Base-by-base conservation (phyloP, 2,329 filamentous ascomycete genomes). In the Ascochyta clinopodiicola region DNA sequence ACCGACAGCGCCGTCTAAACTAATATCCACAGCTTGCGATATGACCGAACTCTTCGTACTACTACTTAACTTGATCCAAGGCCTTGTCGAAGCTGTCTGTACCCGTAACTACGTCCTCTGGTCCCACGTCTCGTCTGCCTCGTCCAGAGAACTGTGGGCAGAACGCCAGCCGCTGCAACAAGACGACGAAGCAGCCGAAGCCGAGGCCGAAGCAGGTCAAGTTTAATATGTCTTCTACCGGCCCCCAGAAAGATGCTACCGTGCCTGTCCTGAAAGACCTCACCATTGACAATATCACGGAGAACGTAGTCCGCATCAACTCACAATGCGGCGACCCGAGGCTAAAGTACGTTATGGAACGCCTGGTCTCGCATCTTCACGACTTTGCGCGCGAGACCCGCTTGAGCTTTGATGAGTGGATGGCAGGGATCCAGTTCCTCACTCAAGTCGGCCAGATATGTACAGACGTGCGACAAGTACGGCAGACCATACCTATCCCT, bases 381-480 rank as follows among this genome's bases (percentile, higher is more conserved):
- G 90, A 93, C 77, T 94, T 92, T 71, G 89, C 89, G 5, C 83
- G 90, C 50, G 91, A 94, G 75, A 93, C 89, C 1, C 81, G 90
- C 27, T 81, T 94, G 31, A 90, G 86, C 71, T 89, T 88, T 4
- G 80, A 86, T 2, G 91, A 95, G 79, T 94, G 90, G 91, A 90
- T 90, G 86, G 79, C 83, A 0, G 88, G 86, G 1, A 80, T 94
- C 50, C 77, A 84, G 38, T 94, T 93, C 77, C 78, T 94, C 25
- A 90, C 88, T 0, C 79, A 81, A 36, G 87, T 88, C 8, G 91
- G 90, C 4, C 83, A 94, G 74, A 93, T 88, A 56, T 89, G 86
- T 71, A 87, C 80, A 53, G 87, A 91, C 68, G 88, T 91, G 44
- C 84, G 90, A 62, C 88, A 91, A 75, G 86, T 89, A 76, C 24